Base-by-base conservation (phyloP, 305 asterid species). In the Ilex paraguariensis region DNA sequence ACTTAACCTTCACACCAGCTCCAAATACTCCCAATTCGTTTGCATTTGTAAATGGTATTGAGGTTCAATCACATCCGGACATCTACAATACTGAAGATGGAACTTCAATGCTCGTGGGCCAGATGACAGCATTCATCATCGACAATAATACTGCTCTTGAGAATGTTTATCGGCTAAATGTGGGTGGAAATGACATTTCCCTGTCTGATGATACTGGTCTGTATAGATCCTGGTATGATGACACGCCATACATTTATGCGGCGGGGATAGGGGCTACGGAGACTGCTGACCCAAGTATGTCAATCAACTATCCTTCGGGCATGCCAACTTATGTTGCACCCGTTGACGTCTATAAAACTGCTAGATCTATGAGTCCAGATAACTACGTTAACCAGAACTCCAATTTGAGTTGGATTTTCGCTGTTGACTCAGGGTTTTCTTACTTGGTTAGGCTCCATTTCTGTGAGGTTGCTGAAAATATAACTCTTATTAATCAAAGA, bases 361-460 rank as follows among this genome's bases (percentile, higher is more conserved):
- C 76, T 56, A 78, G 97, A 73, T 69, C 90, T 33, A 87, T 91
- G 97, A 95, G 96, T 64, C 97, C 95, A 3, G 79, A 73, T 71
- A 61, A 72, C 40, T 11, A 79, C 1, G 79, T 88, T 36, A 91
- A 91, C 76, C 44, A 12, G 65, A 63, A 82, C 5, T 91, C 2
- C 83, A 91, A 91, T 74, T 75, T 91, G 57, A 84, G 88, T 48
- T 91, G 97, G 97, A 53, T 65, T 48, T 84, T 91, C 31, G 46
- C 70, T 9, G 78, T 88, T 21, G 97, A 91, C 66, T 70, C 88
- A 0, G 95, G 93, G 62, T 91, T 88, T 78, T 77, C 80, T 54
- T 91, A 91, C 79, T 84, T 91, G 30, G 91, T 86, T 54, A 79
- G 97, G 82, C 97, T 91, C 65, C 97, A 91, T 73, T 91, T 86